A percentile compares a stretch with the other conserved stretches of the same genome.
phyloP scores from a whole-genome alignment of 75 land plant species.

The Ceratopteris richardii region DNA sequence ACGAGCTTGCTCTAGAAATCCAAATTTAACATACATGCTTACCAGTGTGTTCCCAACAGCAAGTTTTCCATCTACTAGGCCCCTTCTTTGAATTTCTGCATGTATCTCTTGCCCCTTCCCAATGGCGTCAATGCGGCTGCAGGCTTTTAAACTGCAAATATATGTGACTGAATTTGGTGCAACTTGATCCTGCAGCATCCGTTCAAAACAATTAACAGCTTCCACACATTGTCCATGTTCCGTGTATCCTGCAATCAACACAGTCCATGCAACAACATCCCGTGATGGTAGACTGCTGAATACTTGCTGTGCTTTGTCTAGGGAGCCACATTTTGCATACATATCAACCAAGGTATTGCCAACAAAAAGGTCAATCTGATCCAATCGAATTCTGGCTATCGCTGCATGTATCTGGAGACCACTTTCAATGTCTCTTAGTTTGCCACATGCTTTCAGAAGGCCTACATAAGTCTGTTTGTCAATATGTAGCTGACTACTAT shows the following conservation, averaged over 20 bases:
- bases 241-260: slow-evolving; percentile 16
- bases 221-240: slow-evolving; percentile 17
- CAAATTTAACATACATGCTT: slow-evolving; percentile 26
- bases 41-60: slow-evolving; percentile 39
- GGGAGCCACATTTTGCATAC: slow-evolving; percentile 46
- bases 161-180: slow-evolving; percentile 39
- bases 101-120: slow-evolving; percentile 9
- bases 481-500: too few relatives aligned
- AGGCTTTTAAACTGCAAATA: slow-evolving; percentile 33
- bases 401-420: slow-evolving; percentile 26
- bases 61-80: too few relatives aligned
- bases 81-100: too few relatives aligned
- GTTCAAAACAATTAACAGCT: slow-evolving; percentile 10
- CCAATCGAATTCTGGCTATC: slow-evolving; percentile 20
- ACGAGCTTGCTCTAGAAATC: slow-evolving; percentile 24
- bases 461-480: too few relatives aligned
- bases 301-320: slow-evolving; percentile 24
- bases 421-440: too few relatives aligned
- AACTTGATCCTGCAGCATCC: slow-evolving; percentile 9
- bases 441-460: too few relatives aligned
- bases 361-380: slow-evolving; percentile 17
- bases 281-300: slow-evolving; percentile 10
- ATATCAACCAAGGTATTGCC: slow-evolving; percentile 42
- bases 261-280: slow-evolving; percentile 22
- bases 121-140: slow-evolving; percentile 34